These are phyloP conservation scores for Tricholoma matsutake DNA, from an alignment of 768 basidiomycete species.

Conservation along the genomic window DNA sequence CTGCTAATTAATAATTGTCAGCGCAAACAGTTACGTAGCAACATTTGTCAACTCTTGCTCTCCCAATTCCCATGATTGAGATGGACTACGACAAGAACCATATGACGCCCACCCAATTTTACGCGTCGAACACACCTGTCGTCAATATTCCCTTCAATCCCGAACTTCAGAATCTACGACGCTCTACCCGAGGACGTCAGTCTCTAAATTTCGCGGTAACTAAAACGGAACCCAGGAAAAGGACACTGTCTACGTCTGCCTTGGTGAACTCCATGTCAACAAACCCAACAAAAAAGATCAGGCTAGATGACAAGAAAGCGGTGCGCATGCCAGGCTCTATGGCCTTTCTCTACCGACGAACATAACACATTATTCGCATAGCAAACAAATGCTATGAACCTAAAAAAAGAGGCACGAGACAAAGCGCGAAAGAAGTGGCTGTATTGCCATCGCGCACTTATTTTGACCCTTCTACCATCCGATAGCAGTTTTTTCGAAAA, in stretches of 20 bases:
- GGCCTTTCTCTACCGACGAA: neutral
- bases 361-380: conserved; percentile 14
- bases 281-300: conserved; percentile 27
- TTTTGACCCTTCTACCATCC: conserved; percentile 45
- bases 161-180: conserved; percentile 1
- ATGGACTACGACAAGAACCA: conserved; percentile 13
- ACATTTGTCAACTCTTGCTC: neutral
- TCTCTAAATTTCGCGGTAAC: conserved; percentile 2
- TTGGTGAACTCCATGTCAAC: conserved; percentile 11
- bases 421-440: conserved; percentile 45
- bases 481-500: conserved; percentile 35
- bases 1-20: neutral
- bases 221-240: conserved; percentile 11
- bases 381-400: conserved; percentile 39
- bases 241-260: conserved; percentile 14
- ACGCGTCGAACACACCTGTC: conserved; percentile 5
- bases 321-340: conserved; percentile 20
- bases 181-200: conserved; percentile 14
- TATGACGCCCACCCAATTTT: neutral
- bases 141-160: neutral
- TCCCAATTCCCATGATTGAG: neutral
- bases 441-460: conserved; percentile 38
- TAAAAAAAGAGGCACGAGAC: conserved; percentile 36
- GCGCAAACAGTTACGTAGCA: neutral
- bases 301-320: conserved; percentile 36